Conservation (phyloP, 768 basidiomycete genomes). For the Amanita fuliginea region DNA sequence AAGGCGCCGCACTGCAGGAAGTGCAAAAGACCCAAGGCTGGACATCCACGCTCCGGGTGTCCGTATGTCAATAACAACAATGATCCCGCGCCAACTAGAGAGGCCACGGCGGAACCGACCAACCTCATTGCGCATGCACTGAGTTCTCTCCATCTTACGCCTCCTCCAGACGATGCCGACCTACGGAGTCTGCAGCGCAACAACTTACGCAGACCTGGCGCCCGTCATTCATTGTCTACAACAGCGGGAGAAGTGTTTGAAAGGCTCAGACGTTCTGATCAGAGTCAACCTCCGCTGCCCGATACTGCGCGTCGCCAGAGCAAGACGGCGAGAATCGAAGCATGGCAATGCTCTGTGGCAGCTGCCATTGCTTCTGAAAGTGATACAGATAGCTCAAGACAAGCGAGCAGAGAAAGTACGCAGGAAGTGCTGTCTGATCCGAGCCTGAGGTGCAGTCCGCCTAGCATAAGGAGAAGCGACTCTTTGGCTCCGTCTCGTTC, state of each 20-base stretch:
- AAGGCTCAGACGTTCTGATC: slow-evolving; percentile 1
- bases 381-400: background rate
- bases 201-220: background rate
- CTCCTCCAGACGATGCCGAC: slow-evolving; percentile 3
- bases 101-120: background rate
- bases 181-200: background rate
- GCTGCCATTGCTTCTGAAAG: background rate
- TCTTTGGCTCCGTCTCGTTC: slow-evolving; percentile 10
- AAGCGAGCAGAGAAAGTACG: background rate
- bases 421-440: background rate
- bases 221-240: slow-evolving; percentile 2
- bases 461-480: background rate
- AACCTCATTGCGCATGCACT: slow-evolving; percentile 27
- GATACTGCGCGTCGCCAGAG: background rate
- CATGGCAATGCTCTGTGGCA: slow-evolving; percentile 2
- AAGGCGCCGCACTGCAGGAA: slow-evolving; percentile 43
- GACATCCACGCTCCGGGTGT: slow-evolving; percentile 57
- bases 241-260: slow-evolving; percentile 3
- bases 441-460: background rate
- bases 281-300: background rate
- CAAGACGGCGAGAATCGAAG: background rate
- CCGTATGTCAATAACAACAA: slow-evolving; percentile 29
- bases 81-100: background rate
- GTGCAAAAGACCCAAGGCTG: slow-evolving; percentile 41
- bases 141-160: slow-evolving; percentile 32